Evolutionary conservation across 257 asterid genomes (phyloP).

Genomic region (Solanum etuberosum): DNA sequence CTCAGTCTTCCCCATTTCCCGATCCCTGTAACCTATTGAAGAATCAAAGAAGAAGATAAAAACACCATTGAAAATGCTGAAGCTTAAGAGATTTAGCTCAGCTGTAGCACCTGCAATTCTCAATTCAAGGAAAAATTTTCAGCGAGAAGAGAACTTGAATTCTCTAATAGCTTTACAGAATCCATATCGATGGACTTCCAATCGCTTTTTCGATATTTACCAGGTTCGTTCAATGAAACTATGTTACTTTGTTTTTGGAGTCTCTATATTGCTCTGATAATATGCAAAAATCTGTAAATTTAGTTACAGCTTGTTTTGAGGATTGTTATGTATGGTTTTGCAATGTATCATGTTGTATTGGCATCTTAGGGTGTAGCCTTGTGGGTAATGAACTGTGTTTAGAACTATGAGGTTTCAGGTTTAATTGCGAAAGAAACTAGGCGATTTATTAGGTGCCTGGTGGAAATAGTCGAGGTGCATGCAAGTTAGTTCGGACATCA

Average conservation of each 20-base stretch:
- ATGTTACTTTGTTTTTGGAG: background rate
- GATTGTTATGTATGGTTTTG: background rate
- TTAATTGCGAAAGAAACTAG: background rate
- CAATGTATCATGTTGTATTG: background rate
- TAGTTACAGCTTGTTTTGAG: background rate
- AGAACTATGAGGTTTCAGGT: background rate
- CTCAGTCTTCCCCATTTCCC: background rate
- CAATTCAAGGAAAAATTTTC: slow-evolving; percentile 7
- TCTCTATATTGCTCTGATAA: background rate
- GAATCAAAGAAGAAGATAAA: background rate
- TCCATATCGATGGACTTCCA: slow-evolving; percentile 54
- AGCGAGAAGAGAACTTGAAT: slow-evolving; percentile 9
- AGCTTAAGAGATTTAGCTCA: slow-evolving; percentile 38
- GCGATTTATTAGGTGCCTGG: background rate
- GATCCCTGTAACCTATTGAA: background rate
- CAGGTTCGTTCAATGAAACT: slow-evolving; percentile 33
- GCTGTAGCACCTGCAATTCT: slow-evolving; percentile 2
- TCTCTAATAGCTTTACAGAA: slow-evolving; percentile 18
- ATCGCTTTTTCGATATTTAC: slow-evolving; percentile 64
- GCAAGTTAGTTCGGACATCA: background rate
- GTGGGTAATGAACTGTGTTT: background rate
- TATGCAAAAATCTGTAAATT: background rate
- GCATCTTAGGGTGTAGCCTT: background rate
- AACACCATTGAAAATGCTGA: slow-evolving; percentile 32
- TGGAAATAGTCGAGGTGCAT: background rate